These are phyloP conservation scores for Emergomyces pasteurianus DNA, from an alignment of 2,329 filamentous ascomycete genomes.

Conservation along the genomic window DNA sequence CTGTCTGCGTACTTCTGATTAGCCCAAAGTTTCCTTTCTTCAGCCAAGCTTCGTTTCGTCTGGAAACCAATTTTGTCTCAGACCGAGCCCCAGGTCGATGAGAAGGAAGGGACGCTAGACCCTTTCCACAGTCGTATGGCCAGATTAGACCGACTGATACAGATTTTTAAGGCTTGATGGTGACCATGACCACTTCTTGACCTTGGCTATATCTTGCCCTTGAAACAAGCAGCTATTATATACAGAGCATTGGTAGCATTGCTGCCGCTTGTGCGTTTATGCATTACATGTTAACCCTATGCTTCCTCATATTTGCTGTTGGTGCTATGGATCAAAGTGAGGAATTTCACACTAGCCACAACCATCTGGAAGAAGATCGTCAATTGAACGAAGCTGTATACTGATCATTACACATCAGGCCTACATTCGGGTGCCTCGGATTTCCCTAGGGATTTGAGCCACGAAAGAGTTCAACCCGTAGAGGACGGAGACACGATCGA, in stretches of 20 bases:
- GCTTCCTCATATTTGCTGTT: not conserved
- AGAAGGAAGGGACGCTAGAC: not conserved
- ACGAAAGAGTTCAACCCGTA: not conserved
- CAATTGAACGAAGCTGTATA: not conserved
- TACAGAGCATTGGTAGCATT: not conserved
- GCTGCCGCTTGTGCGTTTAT: no score
- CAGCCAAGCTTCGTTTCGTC: not conserved
- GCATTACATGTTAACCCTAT: not conserved
- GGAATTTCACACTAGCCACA: not conserved
- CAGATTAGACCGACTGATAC: not conserved
- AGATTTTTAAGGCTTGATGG: not conserved
- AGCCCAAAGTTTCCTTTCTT: not conserved
- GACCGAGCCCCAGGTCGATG: not conserved
- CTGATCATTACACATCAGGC: not conserved
- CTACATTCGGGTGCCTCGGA: not conserved
- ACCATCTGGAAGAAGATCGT: not conserved
- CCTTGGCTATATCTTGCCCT: not conserved
- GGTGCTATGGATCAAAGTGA: not conserved
- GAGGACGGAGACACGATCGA: not conserved
- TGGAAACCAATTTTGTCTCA: not conserved
- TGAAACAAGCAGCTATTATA: not conserved
- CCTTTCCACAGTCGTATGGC: no score
- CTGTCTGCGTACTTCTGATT: not conserved
- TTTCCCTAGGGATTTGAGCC: not conserved
- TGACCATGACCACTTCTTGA: not conserved